Evolutionary conservation across 1,284 basidiomycete genomes (phyloP).

Genomic region (Gymnopus androsaceus): DNA sequence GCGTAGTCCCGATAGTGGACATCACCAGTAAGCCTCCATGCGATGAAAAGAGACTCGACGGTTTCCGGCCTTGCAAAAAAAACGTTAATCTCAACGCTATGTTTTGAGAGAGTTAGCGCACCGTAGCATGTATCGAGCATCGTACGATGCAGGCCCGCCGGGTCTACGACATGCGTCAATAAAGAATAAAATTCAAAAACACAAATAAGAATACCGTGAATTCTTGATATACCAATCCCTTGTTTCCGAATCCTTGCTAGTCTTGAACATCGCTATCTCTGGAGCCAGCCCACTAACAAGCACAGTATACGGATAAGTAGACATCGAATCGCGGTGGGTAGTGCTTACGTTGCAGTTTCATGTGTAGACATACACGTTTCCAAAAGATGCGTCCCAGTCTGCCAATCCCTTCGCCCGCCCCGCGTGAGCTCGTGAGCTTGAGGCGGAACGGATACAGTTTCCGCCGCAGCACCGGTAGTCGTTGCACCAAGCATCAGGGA

Average conservation of each 20-base stretch:
- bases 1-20: conserved; percentile 67
- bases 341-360: conserved; percentile 40
- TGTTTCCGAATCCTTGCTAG: conserved; percentile 36
- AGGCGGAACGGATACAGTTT: conserved; percentile 57
- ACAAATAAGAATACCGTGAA: conserved; percentile 30
- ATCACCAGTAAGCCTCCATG: conserved; percentile 68
- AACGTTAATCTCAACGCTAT: too few relatives aligned
- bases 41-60: conserved; percentile 76
- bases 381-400: conserved; percentile 73
- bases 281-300: conserved; percentile 53
- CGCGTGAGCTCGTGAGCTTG: conserved; percentile 48
- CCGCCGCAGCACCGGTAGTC: conserved; percentile 47
- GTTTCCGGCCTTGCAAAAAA: conserved; percentile 62
- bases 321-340: conserved; percentile 62
- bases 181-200: background rate
- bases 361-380: conserved; percentile 44
- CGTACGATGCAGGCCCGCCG: conserved; percentile 43
- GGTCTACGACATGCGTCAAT: conserved; percentile 6
- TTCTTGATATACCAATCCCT: conserved; percentile 73
- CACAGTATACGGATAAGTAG: conserved; percentile 57
- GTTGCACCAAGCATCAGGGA: conserved; percentile 71
- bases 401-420: conserved; percentile 73
- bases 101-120: conserved; percentile 16
- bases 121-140: conserved; percentile 75
- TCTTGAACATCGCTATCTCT: conserved; percentile 65